These are phyloP conservation scores for Saccharomyces pastorianus DNA, from an alignment of 1,139 yeast genomes.

Conservation along the genomic window DNA sequence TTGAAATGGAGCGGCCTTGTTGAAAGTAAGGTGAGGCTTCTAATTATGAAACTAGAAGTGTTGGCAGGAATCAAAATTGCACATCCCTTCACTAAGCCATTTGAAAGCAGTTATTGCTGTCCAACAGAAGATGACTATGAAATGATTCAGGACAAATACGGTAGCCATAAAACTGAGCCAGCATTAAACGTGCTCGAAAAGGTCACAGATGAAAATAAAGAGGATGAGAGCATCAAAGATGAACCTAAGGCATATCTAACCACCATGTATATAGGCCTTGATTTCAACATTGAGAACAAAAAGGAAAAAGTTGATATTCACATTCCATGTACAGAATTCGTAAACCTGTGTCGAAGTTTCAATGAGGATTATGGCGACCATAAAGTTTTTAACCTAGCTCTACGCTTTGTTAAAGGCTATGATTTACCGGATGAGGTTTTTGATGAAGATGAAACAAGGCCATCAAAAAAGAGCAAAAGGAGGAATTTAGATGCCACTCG, in stretches of 20 bases:
- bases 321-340: slow-evolving; percentile 86
- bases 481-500: slow-evolving; percentile 27
- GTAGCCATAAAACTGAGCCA: slow-evolving; percentile 41
- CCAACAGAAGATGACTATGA: slow-evolving; percentile 47
- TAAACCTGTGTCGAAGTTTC: slow-evolving; percentile 69
- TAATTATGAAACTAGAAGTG: slow-evolving; percentile 75
- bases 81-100: slow-evolving; percentile 82
- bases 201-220: slow-evolving; percentile 33
- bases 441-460: slow-evolving; percentile 68
- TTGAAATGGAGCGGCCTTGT: slow-evolving; percentile 87
- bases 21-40: slow-evolving; percentile 72
- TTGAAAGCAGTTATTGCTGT: slow-evolving; percentile 49
- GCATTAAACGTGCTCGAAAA: slow-evolving; percentile 30
- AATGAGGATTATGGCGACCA: slow-evolving; percentile 51
- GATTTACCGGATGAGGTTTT: slow-evolving; percentile 87
- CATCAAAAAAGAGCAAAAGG: slow-evolving; percentile 48
- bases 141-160: slow-evolving; percentile 48
- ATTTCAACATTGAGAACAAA: slow-evolving; percentile 48
- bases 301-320: slow-evolving; percentile 72
- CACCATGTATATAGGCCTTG: slow-evolving; percentile 72
- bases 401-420: slow-evolving; percentile 69
- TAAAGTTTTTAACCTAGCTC: slow-evolving; percentile 49
- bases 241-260: slow-evolving; percentile 53
- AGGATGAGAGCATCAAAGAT: slow-evolving; percentile 27
- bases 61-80: slow-evolving; percentile 70